Conservation (phyloP, 2,329 filamentous ascomycete genomes). For the Fonsecaea nubica region DNA sequence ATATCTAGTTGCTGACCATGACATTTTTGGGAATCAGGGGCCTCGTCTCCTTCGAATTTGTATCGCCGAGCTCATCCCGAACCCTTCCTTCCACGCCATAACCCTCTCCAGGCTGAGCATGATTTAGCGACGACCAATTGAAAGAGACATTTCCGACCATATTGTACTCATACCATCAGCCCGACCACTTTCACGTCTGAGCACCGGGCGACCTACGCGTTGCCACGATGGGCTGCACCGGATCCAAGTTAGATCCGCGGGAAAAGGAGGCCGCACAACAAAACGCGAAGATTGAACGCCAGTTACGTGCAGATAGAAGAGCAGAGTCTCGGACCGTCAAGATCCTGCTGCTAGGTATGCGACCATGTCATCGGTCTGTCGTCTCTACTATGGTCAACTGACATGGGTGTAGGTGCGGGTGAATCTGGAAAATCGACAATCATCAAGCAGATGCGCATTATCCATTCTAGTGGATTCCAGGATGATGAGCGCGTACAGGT, state of each 20-base stretch:
- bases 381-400: slow-evolving; percentile 8
- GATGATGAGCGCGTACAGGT: slow-evolving; percentile 89
- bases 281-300: slow-evolving; percentile 78
- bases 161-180: not conserved
- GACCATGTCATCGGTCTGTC: not conserved
- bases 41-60: not conserved
- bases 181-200: not conserved
- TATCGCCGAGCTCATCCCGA: not conserved
- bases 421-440: slow-evolving; percentile 97
- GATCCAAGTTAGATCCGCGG: slow-evolving; percentile 49
- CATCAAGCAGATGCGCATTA: slow-evolving; percentile 98
- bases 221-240: slow-evolving; percentile 53
- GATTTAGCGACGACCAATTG: slow-evolving; percentile 5
- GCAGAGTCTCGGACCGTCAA: slow-evolving; percentile 86
- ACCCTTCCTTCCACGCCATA: not conserved
- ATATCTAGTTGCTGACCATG: not conserved
- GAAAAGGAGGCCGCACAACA: slow-evolving; percentile 52
- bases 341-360: slow-evolving; percentile 85
- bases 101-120: slow-evolving; percentile 1
- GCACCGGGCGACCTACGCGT: slow-evolving; percentile 3
- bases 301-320: slow-evolving; percentile 87
- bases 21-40: not conserved
- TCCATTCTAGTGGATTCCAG: slow-evolving; percentile 90
- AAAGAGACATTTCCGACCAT: not conserved
- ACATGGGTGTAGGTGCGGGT: slow-evolving; percentile 72